A percentile compares a stretch with the other conserved stretches of the same genome.
These are phyloP conservation scores for Daldinia grandis DNA, from an alignment of 495 filamentous ascomycete genomes.

Conservation along the genomic window DNA sequence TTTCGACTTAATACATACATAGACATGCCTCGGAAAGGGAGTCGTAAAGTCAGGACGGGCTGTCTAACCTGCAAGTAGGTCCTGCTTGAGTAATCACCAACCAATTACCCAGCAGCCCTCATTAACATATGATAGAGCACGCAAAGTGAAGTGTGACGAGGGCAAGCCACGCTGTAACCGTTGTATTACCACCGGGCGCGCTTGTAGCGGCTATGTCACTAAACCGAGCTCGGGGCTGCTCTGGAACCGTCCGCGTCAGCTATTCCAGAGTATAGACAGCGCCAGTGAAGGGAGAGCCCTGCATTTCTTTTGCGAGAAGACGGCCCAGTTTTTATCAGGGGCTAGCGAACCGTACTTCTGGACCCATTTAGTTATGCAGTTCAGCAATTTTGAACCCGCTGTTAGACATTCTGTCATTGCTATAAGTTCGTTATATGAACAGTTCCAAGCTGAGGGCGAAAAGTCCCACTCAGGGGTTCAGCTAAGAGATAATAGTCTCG, in stretches of 20 bases:
- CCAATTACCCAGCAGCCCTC: neutral
- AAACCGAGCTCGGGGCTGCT: constrained; percentile 39
- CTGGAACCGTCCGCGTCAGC: constrained; percentile 40
- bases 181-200: constrained; percentile 44
- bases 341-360: constrained; percentile 62
- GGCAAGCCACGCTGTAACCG: constrained; percentile 45
- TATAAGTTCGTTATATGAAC: constrained; percentile 49
- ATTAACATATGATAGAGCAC: constrained; percentile 31
- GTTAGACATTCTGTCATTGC: constrained; percentile 65
- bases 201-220: constrained; percentile 46
- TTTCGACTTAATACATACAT: neutral
- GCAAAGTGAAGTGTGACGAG: constrained; percentile 55
- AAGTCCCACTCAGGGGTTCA: constrained; percentile 45
- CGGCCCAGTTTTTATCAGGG: constrained; percentile 50
- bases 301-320: constrained; percentile 54
- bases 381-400: constrained; percentile 59
- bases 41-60: constrained; percentile 49
- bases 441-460: constrained; percentile 25
- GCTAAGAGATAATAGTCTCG: constrained; percentile 36
- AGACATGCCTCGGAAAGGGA: constrained; percentile 50
- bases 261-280: constrained; percentile 36
- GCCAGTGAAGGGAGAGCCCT: constrained; percentile 48
- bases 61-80: constrained; percentile 54
- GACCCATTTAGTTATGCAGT: constrained; percentile 59
- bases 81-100: constrained; percentile 1